These are phyloP conservation scores for Chlamydomonas incerta DNA, from an alignment of 139 green algal species.

Conservation along the genomic window DNA sequence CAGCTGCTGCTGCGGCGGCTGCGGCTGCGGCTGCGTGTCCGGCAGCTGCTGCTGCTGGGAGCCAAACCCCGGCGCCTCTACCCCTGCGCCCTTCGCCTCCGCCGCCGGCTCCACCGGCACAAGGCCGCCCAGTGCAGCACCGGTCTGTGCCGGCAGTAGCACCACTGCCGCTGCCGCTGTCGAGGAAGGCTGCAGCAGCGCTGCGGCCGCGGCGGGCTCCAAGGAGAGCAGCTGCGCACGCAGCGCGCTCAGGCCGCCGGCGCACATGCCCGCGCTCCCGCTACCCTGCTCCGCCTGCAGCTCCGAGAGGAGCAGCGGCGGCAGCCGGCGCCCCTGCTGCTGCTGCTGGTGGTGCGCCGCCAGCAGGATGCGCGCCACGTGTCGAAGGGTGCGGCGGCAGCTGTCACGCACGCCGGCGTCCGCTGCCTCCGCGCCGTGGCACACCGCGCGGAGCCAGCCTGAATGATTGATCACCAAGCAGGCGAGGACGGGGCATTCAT, in stretches of 20 bases:
- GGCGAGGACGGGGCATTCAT: no score
- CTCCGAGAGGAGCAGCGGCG: neutral
- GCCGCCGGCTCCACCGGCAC: no score
- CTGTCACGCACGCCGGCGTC: neutral
- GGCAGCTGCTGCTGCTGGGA: no score
- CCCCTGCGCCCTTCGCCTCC: no score
- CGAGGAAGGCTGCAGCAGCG: neutral
- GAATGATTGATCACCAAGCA: neutral
- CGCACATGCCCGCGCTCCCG: no score
- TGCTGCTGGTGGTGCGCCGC: neutral
- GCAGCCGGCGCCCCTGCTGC: neutral
- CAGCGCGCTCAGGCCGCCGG: no score
- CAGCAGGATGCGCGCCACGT: neutral
- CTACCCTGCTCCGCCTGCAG: neutral
- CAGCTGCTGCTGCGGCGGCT: no score
- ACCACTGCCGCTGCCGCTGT: no score
- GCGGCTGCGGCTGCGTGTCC: no score
- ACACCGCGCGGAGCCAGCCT: conserved; percentile 25
- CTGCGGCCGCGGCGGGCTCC: neutral
- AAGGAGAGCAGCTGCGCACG: neutral
- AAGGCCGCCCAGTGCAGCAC: no score
- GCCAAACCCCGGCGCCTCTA: no score
- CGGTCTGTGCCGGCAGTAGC: no score
- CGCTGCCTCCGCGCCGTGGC: neutral
- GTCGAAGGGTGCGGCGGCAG: neutral